Conservation (phyloP, 1,284 basidiomycete species). For the Pseudozyma flocculosa region DNA sequence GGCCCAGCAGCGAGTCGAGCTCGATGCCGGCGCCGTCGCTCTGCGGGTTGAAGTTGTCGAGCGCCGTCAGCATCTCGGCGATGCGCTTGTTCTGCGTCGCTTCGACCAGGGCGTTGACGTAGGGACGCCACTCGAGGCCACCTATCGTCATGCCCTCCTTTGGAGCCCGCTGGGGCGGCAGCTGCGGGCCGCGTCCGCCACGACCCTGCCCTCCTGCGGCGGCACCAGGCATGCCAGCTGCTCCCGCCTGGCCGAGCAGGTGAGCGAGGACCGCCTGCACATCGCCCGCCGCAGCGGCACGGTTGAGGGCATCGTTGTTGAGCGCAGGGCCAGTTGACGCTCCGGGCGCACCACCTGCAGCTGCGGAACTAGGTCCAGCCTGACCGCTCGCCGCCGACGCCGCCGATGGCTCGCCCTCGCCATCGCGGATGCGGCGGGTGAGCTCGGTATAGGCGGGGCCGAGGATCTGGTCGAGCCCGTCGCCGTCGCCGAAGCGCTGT, state of each 20-base stretch:
- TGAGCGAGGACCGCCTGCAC: conserved; percentile 47
- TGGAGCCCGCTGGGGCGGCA: too few relatives aligned
- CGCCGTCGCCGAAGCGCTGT: conserved; percentile 57
- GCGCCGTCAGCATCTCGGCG: conserved; percentile 68
- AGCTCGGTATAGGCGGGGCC: conserved; percentile 57
- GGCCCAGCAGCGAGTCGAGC: conserved; percentile 51
- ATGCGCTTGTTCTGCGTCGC: conserved; percentile 80
- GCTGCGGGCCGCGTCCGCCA: too few relatives aligned
- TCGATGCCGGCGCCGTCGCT: conserved; percentile 63
- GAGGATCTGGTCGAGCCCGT: conserved; percentile 61
- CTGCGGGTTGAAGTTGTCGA: conserved; percentile 72
- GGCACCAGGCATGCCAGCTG: conserved; percentile 17
- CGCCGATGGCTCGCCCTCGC: conserved; percentile 12
- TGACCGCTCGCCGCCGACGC: background rate
- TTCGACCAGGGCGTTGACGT: conserved; percentile 76
- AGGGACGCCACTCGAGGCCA: conserved; percentile 73
- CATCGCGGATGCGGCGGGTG: conserved; percentile 42
- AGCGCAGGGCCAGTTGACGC: conserved; percentile 3
- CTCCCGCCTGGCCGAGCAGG: conserved; percentile 27
- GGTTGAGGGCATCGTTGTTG: conserved; percentile 23
- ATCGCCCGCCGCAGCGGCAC: conserved; percentile 34
- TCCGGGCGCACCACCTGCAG: conserved; percentile 3
- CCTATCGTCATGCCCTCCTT: conserved; percentile 57
- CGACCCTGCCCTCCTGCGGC: conserved; percentile 1
- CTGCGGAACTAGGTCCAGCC: conserved; percentile 1